Base-by-base conservation (phyloP, 2,329 filamentous ascomycete species). In the Talaromyces marneffei region DNA sequence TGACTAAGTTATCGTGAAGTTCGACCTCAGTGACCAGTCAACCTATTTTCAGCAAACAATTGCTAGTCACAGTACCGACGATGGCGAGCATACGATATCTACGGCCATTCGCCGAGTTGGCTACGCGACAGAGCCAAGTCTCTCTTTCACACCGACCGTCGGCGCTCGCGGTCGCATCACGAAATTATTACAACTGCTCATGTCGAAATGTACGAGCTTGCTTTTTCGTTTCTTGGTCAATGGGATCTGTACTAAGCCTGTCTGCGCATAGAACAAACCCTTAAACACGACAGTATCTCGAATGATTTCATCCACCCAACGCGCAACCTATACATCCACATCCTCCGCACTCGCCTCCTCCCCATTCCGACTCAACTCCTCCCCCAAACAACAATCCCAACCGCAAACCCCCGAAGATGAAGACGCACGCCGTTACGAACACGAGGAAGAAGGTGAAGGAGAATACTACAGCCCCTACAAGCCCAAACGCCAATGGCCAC, bases 401-500 rank as follows among this genome's bases (percentile, higher is more conserved):
- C 9, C 6, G 18, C n/a, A 20, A n/a, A 16, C 37, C 20, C 8
- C 18, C 42, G 25, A 33, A 12, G 25, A 40, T 12, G n/a, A 25
- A 56, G 31, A 56, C 23, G 4, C 25, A 4, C 14, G 37, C 9
- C 31, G 20, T 25, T 40, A 63, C 14, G 44, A 57, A 33, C n/a
- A 33, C 14, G 50, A 57, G 40, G 54, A 29, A 20, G 62, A 61
- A 44, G 58, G 63, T 23, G 62, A 61, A 33, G 62, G 69, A n/a
- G 66, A 78, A 65, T 74, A 79, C 59, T 81, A 78, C 65, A 87
- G 85, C 66, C 82, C 81, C 23, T 87, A 83, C 75, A 80, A 77
- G 64, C 83, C 83, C 39, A 85, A 86, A 72, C 82, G 82, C 63
- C 75, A 77, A 72, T 89, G 86, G 86, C 86, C 86, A 44, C 86